Conservation (phyloP, 208 protist species). For the Crithidia thermophila region DNA sequence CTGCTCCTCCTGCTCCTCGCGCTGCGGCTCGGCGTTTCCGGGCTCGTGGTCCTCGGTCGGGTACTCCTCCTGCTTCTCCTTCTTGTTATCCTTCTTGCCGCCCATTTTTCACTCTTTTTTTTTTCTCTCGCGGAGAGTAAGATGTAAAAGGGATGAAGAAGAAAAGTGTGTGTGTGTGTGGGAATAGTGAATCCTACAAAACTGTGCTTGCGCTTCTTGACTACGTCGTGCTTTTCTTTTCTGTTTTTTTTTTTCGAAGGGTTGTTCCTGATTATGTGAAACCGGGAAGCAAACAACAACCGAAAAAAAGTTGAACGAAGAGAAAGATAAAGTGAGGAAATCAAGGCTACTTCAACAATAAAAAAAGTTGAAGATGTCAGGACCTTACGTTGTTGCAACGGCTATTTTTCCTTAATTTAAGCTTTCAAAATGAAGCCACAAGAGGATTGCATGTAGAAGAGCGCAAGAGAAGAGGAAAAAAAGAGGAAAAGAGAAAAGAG, state of each 20-base stretch:
- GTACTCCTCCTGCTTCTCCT: background rate
- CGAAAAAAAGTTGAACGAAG: background rate
- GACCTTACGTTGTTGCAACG: background rate
- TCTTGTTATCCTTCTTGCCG: background rate
- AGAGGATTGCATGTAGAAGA: background rate
- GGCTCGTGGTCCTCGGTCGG: slow-evolving; percentile 12
- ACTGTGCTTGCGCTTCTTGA: too few species aligned
- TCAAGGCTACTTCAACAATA: too few species aligned
- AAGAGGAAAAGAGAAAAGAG: background rate
- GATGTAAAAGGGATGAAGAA: background rate
- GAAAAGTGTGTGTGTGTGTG: background rate
- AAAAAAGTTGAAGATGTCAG: background rate
- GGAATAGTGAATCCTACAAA: too few species aligned
- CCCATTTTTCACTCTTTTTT: background rate
- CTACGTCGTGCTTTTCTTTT: background rate
- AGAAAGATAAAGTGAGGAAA: slow-evolving; percentile 12
- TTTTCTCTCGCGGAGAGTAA: too few species aligned
- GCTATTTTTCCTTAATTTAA: too few species aligned
- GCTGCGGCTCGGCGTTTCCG: slow-evolving; percentile 8
- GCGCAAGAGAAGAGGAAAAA: background rate
- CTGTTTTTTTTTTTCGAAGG: background rate
- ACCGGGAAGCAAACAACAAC: slow-evolving; percentile 1
- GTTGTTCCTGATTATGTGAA: slow-evolving; percentile 22
- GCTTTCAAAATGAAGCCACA: too few species aligned
- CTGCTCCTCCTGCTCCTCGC: background rate